Conservation (phyloP, 495 filamentous ascomycete species). For the Podospora fimiseda region DNA sequence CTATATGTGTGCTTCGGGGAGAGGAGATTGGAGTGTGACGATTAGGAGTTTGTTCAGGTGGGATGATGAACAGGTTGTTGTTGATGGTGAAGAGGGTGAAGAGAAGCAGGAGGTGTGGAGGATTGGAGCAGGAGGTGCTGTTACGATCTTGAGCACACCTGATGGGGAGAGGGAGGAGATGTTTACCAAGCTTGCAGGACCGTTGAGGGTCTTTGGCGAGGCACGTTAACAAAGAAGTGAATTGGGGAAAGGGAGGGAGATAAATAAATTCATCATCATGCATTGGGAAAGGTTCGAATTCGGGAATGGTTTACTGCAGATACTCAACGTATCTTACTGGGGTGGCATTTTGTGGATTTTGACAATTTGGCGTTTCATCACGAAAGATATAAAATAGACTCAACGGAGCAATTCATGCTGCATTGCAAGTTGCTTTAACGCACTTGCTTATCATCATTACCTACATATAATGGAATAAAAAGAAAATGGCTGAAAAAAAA, state of each 20-base stretch:
- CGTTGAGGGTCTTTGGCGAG: constrained; percentile 50
- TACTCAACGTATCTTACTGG: constrained; percentile 6
- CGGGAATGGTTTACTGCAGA: background rate
- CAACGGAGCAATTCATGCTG: background rate
- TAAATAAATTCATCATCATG: background rate
- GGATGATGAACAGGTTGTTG: constrained; percentile 43
- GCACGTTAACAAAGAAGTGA: constrained; percentile 6
- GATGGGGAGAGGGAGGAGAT: constrained; percentile 88
- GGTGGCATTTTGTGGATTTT: background rate
- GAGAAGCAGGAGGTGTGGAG: constrained; percentile 56
- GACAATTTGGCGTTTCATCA: too few species aligned
- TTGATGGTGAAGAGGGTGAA: constrained; percentile 13
- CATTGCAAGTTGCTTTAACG: background rate
- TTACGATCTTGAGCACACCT: constrained; percentile 71
- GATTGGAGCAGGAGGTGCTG: constrained; percentile 81
- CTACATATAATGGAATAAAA: too few species aligned
- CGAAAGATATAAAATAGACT: too few species aligned
- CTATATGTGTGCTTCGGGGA: constrained; percentile 78
- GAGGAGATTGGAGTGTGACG: constrained; percentile 80
- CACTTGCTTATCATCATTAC: background rate
- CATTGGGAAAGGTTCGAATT: background rate
- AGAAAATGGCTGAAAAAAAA: too few species aligned
- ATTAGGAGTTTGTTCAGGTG: constrained; percentile 74
- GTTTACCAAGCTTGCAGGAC: constrained; percentile 69
- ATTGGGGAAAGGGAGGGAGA: background rate